phyloP scores from a whole-genome alignment of 306 rosid species.

The Gleditsia sinensis region DNA sequence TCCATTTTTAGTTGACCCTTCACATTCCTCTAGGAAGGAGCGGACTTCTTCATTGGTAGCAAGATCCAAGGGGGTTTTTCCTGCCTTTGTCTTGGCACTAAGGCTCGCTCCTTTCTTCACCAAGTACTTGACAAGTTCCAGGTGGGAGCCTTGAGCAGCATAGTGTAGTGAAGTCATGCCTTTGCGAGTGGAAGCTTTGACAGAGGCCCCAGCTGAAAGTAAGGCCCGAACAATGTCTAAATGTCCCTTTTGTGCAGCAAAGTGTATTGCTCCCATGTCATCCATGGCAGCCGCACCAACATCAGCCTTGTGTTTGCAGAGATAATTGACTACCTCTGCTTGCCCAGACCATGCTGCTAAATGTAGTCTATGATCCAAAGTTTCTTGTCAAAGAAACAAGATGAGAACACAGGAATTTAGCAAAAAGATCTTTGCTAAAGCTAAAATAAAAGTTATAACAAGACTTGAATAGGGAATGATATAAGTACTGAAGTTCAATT shows the following conservation, averaged over 20 bases:
- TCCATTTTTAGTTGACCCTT: constrained; percentile 47
- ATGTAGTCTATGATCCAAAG: constrained; percentile 67
- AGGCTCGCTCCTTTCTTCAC: constrained; percentile 78
- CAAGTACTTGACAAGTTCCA: constrained; percentile 84
- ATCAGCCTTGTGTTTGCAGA: constrained; percentile 88
- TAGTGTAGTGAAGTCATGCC: constrained; percentile 77
- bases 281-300: constrained; percentile 96
- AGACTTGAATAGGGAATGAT: no score
- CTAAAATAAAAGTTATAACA: no score
- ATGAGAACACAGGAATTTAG: constrained; percentile 9
- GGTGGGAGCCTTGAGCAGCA: constrained; percentile 82
- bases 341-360: constrained; percentile 96
- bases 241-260: constrained; percentile 94
- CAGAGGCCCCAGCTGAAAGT: constrained; percentile 64
- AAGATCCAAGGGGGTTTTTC: constrained; percentile 78
- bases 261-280: constrained; percentile 94
- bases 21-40: constrained; percentile 60
- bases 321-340: constrained; percentile 64
- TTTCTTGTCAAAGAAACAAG: constrained; percentile 64
- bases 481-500: neutral
- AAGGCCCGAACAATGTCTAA: constrained; percentile 64
- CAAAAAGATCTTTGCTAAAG: constrained; percentile 4
- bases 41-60: constrained; percentile 70
- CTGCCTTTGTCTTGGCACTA: constrained; percentile 66
- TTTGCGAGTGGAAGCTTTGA: constrained; percentile 76